Evolutionary conservation across 257 asterid genomes (phyloP), one percentile per base, ranked within the genome.

Genomic region (Handroanthus guayacan): DNA sequence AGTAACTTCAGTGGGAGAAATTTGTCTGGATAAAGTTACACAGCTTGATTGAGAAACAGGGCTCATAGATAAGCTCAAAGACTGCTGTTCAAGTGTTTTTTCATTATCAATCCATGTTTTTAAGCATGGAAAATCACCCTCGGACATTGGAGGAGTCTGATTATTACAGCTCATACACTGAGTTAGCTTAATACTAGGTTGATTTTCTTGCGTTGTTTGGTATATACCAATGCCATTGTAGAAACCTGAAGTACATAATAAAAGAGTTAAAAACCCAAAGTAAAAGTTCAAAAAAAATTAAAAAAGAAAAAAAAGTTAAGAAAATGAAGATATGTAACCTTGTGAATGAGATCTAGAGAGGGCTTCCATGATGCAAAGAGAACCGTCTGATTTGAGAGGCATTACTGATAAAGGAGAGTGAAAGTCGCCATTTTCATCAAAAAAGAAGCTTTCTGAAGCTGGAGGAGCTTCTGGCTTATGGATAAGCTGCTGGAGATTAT

Each of bases 41-140:
- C 94, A 87, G 85, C 97, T 87, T 11, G 92, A 84, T 77, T 91
- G 97, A 25, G 94, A 87, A 36, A 87, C 89, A 64, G 95, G 91
- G 65, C 90, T 88, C 94, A 90, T 90, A 0, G 96, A 88, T 78
- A 90, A 80, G 45, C 81, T 84, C 73, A 90, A 67, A 38, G 87
- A 81, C 77, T 86, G 84, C 25, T 85, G 67, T 57, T 85, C 87
- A 14, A 80, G 77, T 25, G 58, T 25, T 72, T 14, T 14, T 43
- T n/a, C 45, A 5, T 84, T 81, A 13, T 81, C 83, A 36, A 82
- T 82, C 94, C 92, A 89, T 11, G 84, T 82, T 75, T 77, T 88
- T 52, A 86, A 9, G 13, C 70, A 65, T 8, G 70, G 73, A 0
- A 78, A 45, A 17, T 82, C 92, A 56, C 75, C 80, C 45, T 79